Evolutionary conservation across 2,329 filamentous ascomycete species (phyloP), one percentile per base, ranked within the genome.

Genomic region (Beauveria bassiana): DNA sequence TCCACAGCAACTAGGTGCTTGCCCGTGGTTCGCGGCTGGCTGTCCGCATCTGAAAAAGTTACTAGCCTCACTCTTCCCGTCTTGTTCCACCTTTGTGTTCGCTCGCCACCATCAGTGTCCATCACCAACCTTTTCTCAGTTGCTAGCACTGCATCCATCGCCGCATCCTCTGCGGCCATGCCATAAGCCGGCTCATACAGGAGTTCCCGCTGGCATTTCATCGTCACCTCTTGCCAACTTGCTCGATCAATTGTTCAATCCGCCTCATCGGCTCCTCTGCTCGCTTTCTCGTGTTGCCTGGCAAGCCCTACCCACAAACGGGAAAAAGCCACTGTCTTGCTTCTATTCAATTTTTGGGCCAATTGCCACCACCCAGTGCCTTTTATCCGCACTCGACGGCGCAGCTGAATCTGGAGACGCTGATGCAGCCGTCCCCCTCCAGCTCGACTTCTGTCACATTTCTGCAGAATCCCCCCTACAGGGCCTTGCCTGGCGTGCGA

Each of bases 371-470:
- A 22, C 40, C 40, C 9, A n/a, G 16, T 22, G 24, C 24, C 58
- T 57, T 26, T 14, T 34, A 24, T 31, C 58, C 28, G 26, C n/a
- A 26, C 5, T 28, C 31, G n/a, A 52, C 26, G 20, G n/a, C 31
- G 16, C 50, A 47, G 43, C 43, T 54, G 59, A 54, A 46, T 47
- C 38, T 56, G 42, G 59, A 46, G 38, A 55, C 42, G 38, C 59
- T 59, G 43, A 52, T 59, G 57, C 34, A 61, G 24, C 28, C 38
- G 28, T 43, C 26, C 50, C 49, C 26, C 49, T 45, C 47, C 42
- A 38, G 26, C 26, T 38, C 42, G 56, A 18, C 42, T 43, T 43
- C 51, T 61, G 43, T 55, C 59, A 61, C 38, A 55, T 55, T 51
- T 43, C 55, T 5, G 18, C 31, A 24, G 8, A 24, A 38, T 5